phyloP scores from a whole-genome alignment of 2,329 filamentous ascomycete genomes.

The Penicillium sp. region DNA sequence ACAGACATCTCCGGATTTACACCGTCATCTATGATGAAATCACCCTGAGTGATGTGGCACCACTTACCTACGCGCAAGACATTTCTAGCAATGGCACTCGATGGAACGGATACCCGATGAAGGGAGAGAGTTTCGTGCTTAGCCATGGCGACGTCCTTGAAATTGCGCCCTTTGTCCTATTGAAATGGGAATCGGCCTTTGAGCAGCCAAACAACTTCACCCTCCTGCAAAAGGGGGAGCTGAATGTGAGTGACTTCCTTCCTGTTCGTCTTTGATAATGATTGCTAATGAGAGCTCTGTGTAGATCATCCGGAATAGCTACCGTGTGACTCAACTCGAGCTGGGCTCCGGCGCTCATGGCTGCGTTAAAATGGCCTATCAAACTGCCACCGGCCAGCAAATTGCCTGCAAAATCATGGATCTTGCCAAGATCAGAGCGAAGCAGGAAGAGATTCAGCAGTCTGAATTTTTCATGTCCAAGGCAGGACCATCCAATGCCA shows the following conservation, averaged over 20 bases:
- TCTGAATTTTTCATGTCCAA: constrained; percentile 10
- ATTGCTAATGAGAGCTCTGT: neutral
- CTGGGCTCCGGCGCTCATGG: constrained; percentile 43
- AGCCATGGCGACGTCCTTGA: constrained; percentile 37
- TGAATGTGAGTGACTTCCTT: constrained; percentile 25
- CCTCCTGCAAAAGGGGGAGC: constrained; percentile 31
- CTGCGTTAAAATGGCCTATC: constrained; percentile 41
- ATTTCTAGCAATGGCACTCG: constrained; percentile 39
- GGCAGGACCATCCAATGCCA: neutral
- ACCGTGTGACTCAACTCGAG: constrained; percentile 36
- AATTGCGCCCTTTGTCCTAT: constrained; percentile 21
- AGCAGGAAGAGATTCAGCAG: constrained; percentile 1
- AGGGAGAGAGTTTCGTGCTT: constrained; percentile 33
- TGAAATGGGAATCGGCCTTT: constrained; percentile 18
- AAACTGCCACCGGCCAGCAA: constrained; percentile 30
- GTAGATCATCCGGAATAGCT: constrained; percentile 33
- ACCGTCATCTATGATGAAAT: constrained; percentile 40
- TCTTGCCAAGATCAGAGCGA: constrained; percentile 26
- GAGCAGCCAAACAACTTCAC: constrained; percentile 18
- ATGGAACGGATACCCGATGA: constrained; percentile 38
- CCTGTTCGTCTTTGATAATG: neutral
- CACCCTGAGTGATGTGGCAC: constrained; percentile 32
- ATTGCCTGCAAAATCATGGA: constrained; percentile 46
- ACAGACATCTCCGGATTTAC: constrained; percentile 42
- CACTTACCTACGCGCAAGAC: constrained; percentile 44